Evolutionary conservation across 2,329 filamentous ascomycete genomes (phyloP), one percentile per base, ranked within the genome.

Genomic region (Elsinoe ampelina): DNA sequence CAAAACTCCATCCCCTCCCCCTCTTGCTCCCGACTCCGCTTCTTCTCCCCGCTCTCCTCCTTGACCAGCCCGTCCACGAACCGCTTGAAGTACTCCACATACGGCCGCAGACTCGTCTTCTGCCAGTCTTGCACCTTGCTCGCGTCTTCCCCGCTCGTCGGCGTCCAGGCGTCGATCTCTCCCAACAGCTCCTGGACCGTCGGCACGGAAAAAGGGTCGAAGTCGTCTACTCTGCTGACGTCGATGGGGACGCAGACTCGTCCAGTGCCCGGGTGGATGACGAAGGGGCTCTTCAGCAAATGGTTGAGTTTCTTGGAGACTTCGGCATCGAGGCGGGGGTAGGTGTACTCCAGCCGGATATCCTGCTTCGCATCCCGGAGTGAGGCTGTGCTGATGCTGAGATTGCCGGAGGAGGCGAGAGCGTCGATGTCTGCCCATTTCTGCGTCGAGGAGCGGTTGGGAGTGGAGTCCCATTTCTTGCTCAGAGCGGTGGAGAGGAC

Each of bases 241-340:
- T 97, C 88, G 65, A 98, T 97, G 1, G 93, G 93, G 54, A 98
- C 93, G 74, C 93, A 98, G 5, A 98, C 89, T 56, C 92, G 77
- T 0, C 93, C 92, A 0, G 93, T 98, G 15, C 90, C 90, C 0
- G 93, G 93, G 69, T 98, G 93, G 36, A 98, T 85, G 59, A 96
- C 92, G 67, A 98, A 98, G 0, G 93, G 93, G 60, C 86, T 91
- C 71, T 98, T 98, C 64, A 98, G 84, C 79, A 98, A 82, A 79
- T 98, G 93, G 75, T 96, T 97, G 58, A 95, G 82, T 70, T 96
- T 95, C 77, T 97, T 97, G 68, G 87, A 93, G 68, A 98, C 93
- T 71, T 95, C 90, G 60, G 93, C 91, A 77, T 98, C 93, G 56
- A 98, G 86, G 38, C 93, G 86, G 2, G 93, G 93, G 71, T 98